These are phyloP conservation scores for Cyclanthera cordifolia DNA, from an alignment of 306 rosid genomes.

Conservation along the genomic window DNA sequence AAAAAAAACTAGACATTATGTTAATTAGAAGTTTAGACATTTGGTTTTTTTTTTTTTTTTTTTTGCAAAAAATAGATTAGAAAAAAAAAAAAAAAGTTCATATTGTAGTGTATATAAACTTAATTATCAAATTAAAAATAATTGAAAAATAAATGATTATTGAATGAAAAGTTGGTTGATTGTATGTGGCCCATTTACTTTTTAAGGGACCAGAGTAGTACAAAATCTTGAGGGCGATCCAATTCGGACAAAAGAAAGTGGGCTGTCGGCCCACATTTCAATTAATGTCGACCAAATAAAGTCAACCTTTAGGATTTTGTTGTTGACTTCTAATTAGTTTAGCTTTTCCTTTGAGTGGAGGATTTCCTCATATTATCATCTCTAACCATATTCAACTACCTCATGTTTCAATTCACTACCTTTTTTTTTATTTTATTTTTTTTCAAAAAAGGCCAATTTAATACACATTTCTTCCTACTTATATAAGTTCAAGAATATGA, in stretches of 20 bases:
- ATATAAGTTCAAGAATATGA: no score
- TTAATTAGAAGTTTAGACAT: no score
- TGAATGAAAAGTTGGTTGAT: background rate
- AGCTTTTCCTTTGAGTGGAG: background rate
- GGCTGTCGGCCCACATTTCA: background rate
- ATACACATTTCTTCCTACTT: no score
- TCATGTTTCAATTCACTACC: background rate
- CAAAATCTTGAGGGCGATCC: background rate
- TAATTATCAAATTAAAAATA: no score
- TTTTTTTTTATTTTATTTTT: no score
- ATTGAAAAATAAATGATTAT: no score
- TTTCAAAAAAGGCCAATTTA: no score
- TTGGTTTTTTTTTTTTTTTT: no score
- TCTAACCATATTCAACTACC: background rate
- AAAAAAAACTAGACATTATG: no score
- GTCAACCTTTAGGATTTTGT: slow-evolving; percentile 7
- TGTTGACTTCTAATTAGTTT: background rate
- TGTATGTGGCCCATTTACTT: background rate
- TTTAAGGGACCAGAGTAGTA: background rate
- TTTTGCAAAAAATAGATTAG: no score
- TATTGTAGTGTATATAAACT: no score
- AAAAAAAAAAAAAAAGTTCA: no score
- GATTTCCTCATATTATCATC: background rate
- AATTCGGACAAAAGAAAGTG: background rate
- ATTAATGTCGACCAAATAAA: background rate